A percentile compares a stretch with the other conserved stretches of the same genome.
These are phyloP conservation scores for Microthlaspi erraticum DNA, from an alignment of 345 rosid species.

Conservation along the genomic window DNA sequence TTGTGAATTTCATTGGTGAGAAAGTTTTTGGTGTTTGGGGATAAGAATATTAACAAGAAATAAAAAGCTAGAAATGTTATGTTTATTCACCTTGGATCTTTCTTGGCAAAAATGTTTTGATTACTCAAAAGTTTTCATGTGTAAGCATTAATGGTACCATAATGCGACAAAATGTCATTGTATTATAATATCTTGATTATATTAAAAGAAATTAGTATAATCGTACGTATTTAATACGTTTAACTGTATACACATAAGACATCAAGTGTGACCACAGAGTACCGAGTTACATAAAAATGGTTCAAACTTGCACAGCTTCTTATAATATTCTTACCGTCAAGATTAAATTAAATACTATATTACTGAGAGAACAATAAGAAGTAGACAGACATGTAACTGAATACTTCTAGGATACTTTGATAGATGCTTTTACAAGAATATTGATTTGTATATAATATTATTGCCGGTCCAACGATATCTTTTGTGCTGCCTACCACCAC, in stretches of 20 bases:
- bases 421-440: constrained; percentile 6
- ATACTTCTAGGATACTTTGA: not conserved
- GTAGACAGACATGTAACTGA: constrained; percentile 2
- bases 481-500: constrained; percentile 41
- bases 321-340: constrained; percentile 15
- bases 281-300: not conserved
- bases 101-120: constrained; percentile 2
- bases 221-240: constrained; percentile 17
- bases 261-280: constrained; percentile 26
- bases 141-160: constrained; percentile 21
- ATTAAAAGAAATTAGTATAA: not conserved
- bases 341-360: not conserved
- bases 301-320: not conserved
- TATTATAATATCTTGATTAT: constrained; percentile 25
- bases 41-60: constrained; percentile 27
- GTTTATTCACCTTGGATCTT: constrained; percentile 11
- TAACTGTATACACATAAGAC: not conserved
- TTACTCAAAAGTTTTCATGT: constrained; percentile 18
- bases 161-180: constrained; percentile 32
- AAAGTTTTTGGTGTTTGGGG: constrained; percentile 78
- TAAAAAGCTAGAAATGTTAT: constrained; percentile 4
- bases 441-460: constrained; percentile 11
- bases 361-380: not conserved
- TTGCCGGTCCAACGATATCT: constrained; percentile 12
- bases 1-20: constrained; percentile 74